Base-by-base conservation (phyloP, 2,329 filamentous ascomycete species). In the Epichloe gansuensis region DNA sequence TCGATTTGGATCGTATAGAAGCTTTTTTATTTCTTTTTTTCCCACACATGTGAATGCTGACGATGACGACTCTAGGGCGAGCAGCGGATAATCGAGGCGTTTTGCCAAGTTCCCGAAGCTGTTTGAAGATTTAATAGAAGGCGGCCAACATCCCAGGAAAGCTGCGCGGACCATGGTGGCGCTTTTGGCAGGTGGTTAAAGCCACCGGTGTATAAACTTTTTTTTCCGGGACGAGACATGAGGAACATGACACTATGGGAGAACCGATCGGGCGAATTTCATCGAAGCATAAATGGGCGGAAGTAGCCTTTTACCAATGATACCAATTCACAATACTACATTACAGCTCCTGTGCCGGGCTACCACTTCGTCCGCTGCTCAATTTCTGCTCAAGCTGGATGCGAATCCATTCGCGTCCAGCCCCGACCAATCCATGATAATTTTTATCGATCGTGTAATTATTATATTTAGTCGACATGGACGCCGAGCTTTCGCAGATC, bases 401-500 rank as follows among this genome's bases (percentile, higher is more conserved):
- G 15, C 7, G 25, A 11, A 39, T 21, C 25, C 17, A 4, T 17
- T 12, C 11, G 39, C n/a, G 39, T n/a, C 13, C 25, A 17, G 38
- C 47, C 47, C n/a, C 25, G 21, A 11, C 47, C 34, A 4, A 9
- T 17, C 9, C 23, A 31, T 17, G 41, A 41, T 17, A 17, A 9
- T 35, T 15, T 39, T 31, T 13, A 17, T 46, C 13, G 12, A 17
- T 46, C 13, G 12, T 43, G 31, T 21, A 23, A 37, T 25, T 38
- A 25, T 35, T 13, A n/a, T 37, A 7, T 31, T 72, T 75, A 84
- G 75, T 95, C 86, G 55, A 91, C 84, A 59, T 86, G 82, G 42
- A 94, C 87, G 8, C 88, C 88, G 67, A 85, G 80, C 54, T 75
- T 75, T 65, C 80, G 80, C 67, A 94, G 72, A 61, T 94, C 88